phyloP scores from a whole-genome alignment of 202 grass and related monocot species.

The Digitaria exilis region DNA sequence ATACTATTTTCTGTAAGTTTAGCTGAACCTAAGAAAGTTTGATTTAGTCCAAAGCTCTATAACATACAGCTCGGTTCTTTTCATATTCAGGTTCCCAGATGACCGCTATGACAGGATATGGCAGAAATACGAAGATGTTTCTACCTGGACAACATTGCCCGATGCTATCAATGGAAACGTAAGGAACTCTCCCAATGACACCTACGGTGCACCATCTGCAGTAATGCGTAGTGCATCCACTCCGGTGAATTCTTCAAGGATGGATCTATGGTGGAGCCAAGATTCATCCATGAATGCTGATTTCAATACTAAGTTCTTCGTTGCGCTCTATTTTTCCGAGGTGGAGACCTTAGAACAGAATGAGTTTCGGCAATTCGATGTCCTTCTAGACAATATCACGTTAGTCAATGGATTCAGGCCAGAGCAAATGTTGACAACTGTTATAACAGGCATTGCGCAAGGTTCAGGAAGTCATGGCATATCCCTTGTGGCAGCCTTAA shows the following conservation, averaged over 20 bases:
- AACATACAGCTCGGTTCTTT: too few relatives aligned
- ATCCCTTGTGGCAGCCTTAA: slow-evolving; percentile 2
- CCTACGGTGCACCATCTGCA: slow-evolving; percentile 1
- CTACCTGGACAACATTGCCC: slow-evolving; percentile 27
- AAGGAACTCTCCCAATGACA: slow-evolving; percentile 8
- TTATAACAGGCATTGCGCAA: not conserved
- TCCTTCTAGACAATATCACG: slow-evolving; percentile 29
- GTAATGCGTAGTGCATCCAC: slow-evolving; percentile 29
- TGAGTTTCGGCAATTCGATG: slow-evolving; percentile 43
- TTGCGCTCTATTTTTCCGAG: slow-evolving; percentile 46
- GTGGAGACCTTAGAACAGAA: slow-evolving; percentile 5
- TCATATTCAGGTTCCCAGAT: slow-evolving; percentile 46
- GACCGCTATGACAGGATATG: slow-evolving; percentile 47
- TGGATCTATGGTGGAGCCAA: not conserved
- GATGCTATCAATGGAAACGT: slow-evolving; percentile 3
- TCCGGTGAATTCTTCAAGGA: slow-evolving; percentile 1
- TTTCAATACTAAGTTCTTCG: not conserved
- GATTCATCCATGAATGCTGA: not conserved
- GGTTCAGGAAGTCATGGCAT: not conserved
- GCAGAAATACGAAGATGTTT: not conserved
- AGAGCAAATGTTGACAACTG: not conserved
- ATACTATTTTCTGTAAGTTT: too few relatives aligned
- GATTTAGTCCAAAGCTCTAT: too few relatives aligned
- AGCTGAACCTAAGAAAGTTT: too few relatives aligned
- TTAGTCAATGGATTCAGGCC: slow-evolving; percentile 21